Base-by-base conservation (phyloP, 2,329 filamentous ascomycete species). In the Claviceps maximensis region DNA sequence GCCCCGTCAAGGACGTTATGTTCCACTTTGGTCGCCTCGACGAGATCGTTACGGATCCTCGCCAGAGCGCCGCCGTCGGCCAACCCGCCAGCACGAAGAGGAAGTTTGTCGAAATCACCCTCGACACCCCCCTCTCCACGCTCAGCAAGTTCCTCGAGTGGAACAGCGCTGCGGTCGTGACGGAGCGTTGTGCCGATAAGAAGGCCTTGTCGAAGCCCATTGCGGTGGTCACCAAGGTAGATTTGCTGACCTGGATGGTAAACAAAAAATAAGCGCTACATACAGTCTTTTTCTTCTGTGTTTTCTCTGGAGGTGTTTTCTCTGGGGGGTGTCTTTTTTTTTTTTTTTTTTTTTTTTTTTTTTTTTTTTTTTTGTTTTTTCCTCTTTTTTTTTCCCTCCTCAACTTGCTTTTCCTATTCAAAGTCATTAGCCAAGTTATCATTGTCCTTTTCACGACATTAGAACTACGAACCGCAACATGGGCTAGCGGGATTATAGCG, bases 111-210 rank as follows among this genome's bases (percentile, higher is more conserved):
- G 87, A 97, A 71, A 95, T 98, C 65, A 97, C 93, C 7, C 75
- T 86, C 66, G 87, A 96, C 59, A 98, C 93, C 1, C 86, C 86
- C 3, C 76, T 98, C 41, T 80, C 79, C 47, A 84, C 86, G 46
- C 76, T 98, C 52, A 91, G 89, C 74, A 83, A 87, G 63, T 98
- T 98, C 72, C 89, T 97, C 59, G 89, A 97, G 72, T 97, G 93
- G 89, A 97, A 98, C 71, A 93, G 87, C 60, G 91, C 93, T 0
- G 93, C 93, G 0, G 83, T 98, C 49, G 89, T 98, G 3, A 98
- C 91, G 0, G 90, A 97, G 68, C 77, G 80, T 60, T 73, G 74
- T 13, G 71, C 71, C 42, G 77, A 78, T 54, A 71, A 74, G 52
- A 70, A 75, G 55, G 79, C 75, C 23, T 67, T 80, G 53, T 78